Evolutionary conservation across 1,284 basidiomycete species (phyloP).

Genomic region (Ustilago nuda): DNA sequence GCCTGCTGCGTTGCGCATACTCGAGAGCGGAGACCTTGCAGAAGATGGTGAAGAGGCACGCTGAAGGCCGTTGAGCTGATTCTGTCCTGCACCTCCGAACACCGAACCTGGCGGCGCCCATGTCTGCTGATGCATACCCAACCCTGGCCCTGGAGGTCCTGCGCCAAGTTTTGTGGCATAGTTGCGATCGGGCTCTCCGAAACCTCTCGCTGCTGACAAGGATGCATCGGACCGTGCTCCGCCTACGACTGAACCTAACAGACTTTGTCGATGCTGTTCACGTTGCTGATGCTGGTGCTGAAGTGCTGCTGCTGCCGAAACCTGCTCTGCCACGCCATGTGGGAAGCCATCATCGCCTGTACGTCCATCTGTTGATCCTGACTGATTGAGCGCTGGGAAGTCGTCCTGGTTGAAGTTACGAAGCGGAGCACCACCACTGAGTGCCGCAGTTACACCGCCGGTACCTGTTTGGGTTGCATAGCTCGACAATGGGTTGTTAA

Average conservation of each 20-base stretch:
- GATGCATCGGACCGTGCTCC: conserved; percentile 40
- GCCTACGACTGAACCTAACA: conserved; percentile 48
- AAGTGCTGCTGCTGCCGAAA: conserved; percentile 61
- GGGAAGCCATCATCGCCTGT: conserved; percentile 44
- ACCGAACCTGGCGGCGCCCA: conserved; percentile 48
- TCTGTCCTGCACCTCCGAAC: conserved; percentile 43
- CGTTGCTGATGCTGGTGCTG: conserved; percentile 61
- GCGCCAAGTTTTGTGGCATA: conserved; percentile 57
- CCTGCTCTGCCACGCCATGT: conserved; percentile 57
- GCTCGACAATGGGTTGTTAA: conserved; percentile 46
- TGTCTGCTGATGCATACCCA: conserved; percentile 49
- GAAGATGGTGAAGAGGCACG: conserved; percentile 47
- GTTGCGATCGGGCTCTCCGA: conserved; percentile 60
- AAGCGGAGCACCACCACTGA: conserved; percentile 43
- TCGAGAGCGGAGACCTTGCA: conserved; percentile 44
- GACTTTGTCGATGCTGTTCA: conserved; percentile 56
- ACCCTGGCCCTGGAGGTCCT: conserved; percentile 38
- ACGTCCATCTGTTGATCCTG: conserved; percentile 34
- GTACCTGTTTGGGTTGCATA: conserved; percentile 63
- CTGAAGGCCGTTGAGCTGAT: conserved; percentile 49
- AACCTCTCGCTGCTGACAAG: conserved; percentile 61
- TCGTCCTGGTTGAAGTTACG: conserved; percentile 63
- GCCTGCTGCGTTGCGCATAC: conserved; percentile 39
- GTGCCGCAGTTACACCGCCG: conserved; percentile 33
- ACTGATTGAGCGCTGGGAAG: conserved; percentile 64